Percentiles rank a stretch among this genome's conserved stretches.
Evolutionary conservation across 2,329 filamentous ascomycete genomes (phyloP).

Genomic region (Orbilia oligospora): DNA sequence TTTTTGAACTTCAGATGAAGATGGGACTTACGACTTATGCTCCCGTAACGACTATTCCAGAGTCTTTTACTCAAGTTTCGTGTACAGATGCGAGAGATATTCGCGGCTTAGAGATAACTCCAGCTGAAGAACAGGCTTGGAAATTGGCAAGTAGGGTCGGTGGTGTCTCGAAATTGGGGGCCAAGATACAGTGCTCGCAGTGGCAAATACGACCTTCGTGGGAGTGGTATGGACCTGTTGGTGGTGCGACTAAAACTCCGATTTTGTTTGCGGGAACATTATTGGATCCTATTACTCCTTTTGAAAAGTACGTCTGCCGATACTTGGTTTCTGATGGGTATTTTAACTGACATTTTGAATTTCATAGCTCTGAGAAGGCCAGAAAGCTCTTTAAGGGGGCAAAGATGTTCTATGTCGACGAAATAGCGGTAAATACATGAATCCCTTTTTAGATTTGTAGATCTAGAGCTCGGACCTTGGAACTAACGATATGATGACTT

Average conservation of each 20-base stretch:
- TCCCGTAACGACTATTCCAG: constrained; percentile 17
- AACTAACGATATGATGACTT: neutral
- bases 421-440: constrained; percentile 36
- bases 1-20: neutral
- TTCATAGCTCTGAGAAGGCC: constrained; percentile 44
- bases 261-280: constrained; percentile 46
- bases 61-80: constrained; percentile 35
- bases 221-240: constrained; percentile 54
- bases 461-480: too few species aligned
- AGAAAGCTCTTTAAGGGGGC: constrained; percentile 46
- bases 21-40: neutral
- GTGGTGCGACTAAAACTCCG: constrained; percentile 40
- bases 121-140: constrained; percentile 32
- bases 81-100: constrained; percentile 47
- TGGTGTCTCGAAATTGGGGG: neutral
- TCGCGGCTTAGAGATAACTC: constrained; percentile 16
- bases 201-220: constrained; percentile 52
- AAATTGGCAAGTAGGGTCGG: constrained; percentile 31
- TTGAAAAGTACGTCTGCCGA: constrained; percentile 53
- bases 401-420: constrained; percentile 52
- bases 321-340: too few species aligned
- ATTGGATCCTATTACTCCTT: constrained; percentile 52
- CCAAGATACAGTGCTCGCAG: constrained; percentile 19
- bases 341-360: too few species aligned
- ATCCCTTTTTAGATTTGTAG: neutral